These are phyloP conservation scores for Sporisorium scitamineum DNA, from an alignment of 1,284 basidiomycete genomes.

Conservation along the genomic window DNA sequence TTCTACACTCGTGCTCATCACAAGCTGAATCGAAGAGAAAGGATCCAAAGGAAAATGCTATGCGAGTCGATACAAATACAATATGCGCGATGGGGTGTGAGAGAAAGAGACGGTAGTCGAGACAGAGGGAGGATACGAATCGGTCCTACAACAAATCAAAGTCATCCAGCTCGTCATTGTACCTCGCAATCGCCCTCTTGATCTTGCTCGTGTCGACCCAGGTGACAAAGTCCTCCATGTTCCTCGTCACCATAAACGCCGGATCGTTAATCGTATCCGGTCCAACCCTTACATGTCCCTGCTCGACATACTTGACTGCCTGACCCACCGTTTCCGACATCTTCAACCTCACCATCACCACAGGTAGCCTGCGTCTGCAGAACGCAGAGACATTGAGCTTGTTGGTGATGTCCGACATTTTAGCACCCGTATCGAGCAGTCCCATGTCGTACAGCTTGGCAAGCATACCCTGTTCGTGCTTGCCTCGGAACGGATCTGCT, in stretches of 20 bases:
- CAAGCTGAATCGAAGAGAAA: not conserved
- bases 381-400: slow-evolving; percentile 89
- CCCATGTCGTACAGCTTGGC: slow-evolving; percentile 98
- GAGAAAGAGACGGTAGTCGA: not conserved
- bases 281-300: slow-evolving; percentile 96
- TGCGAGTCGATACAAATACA: slow-evolving; percentile 8
- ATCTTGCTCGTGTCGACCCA: slow-evolving; percentile 99
- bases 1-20: not conserved
- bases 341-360: slow-evolving; percentile 90
- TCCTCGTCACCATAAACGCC: slow-evolving; percentile 89
- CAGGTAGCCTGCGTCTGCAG: slow-evolving; percentile 88
- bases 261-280: slow-evolving; percentile 96
- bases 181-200: slow-evolving; percentile 93
- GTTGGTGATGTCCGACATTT: slow-evolving; percentile 75
- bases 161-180: slow-evolving; percentile 83
- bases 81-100: too few relatives aligned
- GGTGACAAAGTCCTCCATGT: slow-evolving; percentile 99
- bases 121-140: not conserved
- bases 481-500: slow-evolving; percentile 86
- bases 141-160: slow-evolving; percentile 64
- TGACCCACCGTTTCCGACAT: slow-evolving; percentile 97
- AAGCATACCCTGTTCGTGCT: slow-evolving; percentile 87
- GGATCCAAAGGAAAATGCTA: not conserved
- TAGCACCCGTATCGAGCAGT: slow-evolving; percentile 77
- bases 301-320: slow-evolving; percentile 97